Base-by-base conservation (phyloP, 2,329 filamentous ascomycete species). In the Aureobasidium sp. region DNA sequence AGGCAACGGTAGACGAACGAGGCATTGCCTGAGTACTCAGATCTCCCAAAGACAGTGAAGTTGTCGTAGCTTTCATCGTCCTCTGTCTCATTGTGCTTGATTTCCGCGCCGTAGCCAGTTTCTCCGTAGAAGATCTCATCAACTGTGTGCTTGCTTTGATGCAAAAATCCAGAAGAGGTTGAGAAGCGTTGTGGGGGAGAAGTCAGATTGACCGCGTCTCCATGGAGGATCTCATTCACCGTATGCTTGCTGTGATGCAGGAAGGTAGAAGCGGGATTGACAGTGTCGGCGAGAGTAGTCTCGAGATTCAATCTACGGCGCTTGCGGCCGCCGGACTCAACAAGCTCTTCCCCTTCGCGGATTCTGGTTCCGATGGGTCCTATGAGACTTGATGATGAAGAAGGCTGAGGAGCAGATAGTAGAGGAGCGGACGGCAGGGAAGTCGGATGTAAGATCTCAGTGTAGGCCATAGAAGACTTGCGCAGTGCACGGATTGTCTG, bases 401-500 rank as follows among this genome's bases (percentile, higher is more conserved):
- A 51, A 7, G 36, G 1, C 10, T 60, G 34, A 6, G 36, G 34
- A 6, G 17, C 43, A 12, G 37, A 29, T 24, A 26, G 15, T 13
- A 46, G 53, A 7, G 20, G 9, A 7, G 44, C 6, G 3, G 43
- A n/a, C 5, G 41, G 17, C 17, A 39, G 6, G 20, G 12, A 12
- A n/a, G 26, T 15, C 1, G 29, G 39, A 13, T 8, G 4, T n/a
- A 46, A 7, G n/a, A 5, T 36, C 17, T 44, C 37, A 10, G 36
- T 47, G 12, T 43, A 60, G 2, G 34, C 53, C 7, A 17, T 10
- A 12, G 20, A 60, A 61, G 50, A 39, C 26, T 39, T 55, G 24
- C 80, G 82, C 5, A 92, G 78, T 36, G 79, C 75, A 2, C 77
- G 67, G 61, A 92, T 83, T 10, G 84, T 84, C 63, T 80, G 76